Evolutionary conservation across 768 basidiomycete species (phyloP).

Genomic region (Lactifluus rugatus): DNA sequence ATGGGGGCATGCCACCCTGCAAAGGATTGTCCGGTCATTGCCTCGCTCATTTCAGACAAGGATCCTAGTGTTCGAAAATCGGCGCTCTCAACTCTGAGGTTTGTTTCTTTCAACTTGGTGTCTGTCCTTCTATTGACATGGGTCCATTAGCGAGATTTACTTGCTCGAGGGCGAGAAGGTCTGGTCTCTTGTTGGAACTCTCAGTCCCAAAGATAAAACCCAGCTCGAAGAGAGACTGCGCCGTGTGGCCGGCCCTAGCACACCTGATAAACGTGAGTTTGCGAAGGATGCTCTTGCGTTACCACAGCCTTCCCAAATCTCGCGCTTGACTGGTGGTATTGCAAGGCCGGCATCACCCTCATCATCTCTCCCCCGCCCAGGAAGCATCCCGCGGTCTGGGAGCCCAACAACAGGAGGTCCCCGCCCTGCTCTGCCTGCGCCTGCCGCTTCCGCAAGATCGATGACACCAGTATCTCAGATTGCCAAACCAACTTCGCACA

Average conservation of each 20-base stretch:
- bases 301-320: conserved; percentile 37
- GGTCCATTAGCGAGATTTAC: conserved; percentile 59
- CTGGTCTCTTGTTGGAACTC: conserved; percentile 64
- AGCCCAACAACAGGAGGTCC: conserved; percentile 39
- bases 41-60: conserved; percentile 76
- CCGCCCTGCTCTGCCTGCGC: conserved; percentile 35
- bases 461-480: conserved; percentile 30
- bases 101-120: conserved; percentile 21
- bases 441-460: conserved; percentile 31
- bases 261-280: conserved; percentile 27
- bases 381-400: conserved; percentile 38
- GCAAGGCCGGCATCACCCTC: conserved; percentile 44
- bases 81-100: conserved; percentile 75
- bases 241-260: conserved; percentile 62
- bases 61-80: conserved; percentile 86
- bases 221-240: conserved; percentile 85
- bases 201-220: conserved; percentile 82
- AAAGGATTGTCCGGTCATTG: conserved; percentile 72
- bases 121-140: conserved; percentile 2
- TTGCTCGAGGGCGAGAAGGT: conserved; percentile 76
- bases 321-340: conserved; percentile 41
- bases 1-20: conserved; percentile 70
- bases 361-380: conserved; percentile 30
- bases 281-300: conserved; percentile 34
- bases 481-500: conserved; percentile 22